Percentiles rank a stretch among this genome's conserved stretches.
phyloP scores from a whole-genome alignment of 1,284 basidiomycete species.

The Albatrellus sp. region DNA sequence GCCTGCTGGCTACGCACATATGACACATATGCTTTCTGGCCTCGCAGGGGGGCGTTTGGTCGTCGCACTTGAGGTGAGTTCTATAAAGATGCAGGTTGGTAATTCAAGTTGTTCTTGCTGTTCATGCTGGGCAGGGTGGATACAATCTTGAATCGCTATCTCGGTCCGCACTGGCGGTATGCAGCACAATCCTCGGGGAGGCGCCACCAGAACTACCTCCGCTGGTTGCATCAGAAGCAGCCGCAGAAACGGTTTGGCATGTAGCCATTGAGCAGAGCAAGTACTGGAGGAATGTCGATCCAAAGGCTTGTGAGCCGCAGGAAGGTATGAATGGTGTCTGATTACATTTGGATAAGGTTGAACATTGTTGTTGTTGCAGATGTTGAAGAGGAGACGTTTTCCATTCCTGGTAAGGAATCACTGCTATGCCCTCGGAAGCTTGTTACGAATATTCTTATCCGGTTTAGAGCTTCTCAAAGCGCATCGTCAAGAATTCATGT shows the following conservation, averaged over 20 bases:
- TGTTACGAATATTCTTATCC: slow-evolving; percentile 2
- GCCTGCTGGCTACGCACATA: slow-evolving; percentile 93
- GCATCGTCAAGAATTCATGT: slow-evolving; percentile 73
- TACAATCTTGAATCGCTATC: slow-evolving; percentile 91
- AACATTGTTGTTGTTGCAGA: slow-evolving; percentile 23
- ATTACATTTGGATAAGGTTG: slow-evolving; percentile 1
- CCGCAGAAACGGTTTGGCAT: slow-evolving; percentile 79
- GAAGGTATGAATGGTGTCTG: slow-evolving; percentile 36
- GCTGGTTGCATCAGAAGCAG: slow-evolving; percentile 62
- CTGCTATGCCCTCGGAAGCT: background rate
- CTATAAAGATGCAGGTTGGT: slow-evolving; percentile 1
- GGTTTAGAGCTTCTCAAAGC: slow-evolving; percentile 80
- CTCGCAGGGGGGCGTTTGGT: slow-evolving; percentile 84
- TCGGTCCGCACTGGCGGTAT: slow-evolving; percentile 78
- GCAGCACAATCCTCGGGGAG: slow-evolving; percentile 77
- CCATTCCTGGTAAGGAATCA: slow-evolving; percentile 43
- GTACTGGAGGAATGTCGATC: slow-evolving; percentile 82
- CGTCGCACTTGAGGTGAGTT: slow-evolving; percentile 80
- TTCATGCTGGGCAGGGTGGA: slow-evolving; percentile 58
- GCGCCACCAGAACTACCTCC: slow-evolving; percentile 64
- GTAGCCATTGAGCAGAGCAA: slow-evolving; percentile 80
- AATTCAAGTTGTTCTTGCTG: background rate
- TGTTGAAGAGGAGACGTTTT: slow-evolving; percentile 42
- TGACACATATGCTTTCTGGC: slow-evolving; percentile 94
- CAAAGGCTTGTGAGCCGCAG: slow-evolving; percentile 66